These are phyloP conservation scores for Mimosa pudica DNA, from an alignment of 306 rosid species.

Conservation along the genomic window DNA sequence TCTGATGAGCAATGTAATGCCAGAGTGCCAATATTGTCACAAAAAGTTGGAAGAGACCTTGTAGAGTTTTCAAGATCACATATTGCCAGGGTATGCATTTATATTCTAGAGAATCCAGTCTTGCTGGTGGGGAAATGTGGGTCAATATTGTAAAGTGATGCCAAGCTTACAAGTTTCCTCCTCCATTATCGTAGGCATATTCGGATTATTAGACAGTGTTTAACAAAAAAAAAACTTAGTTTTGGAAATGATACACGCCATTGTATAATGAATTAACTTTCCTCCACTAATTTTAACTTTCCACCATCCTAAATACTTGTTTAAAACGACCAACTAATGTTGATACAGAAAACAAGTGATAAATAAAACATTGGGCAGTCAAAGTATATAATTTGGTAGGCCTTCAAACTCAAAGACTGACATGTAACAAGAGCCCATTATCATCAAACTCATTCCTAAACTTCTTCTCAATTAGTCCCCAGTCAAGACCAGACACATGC, in stretches of 20 bases:
- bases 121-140: slow-evolving; percentile 4
- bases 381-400: slow-evolving; percentile 46
- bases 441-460: slow-evolving; percentile 64
- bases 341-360: no score
- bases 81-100: background rate
- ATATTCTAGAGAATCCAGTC: slow-evolving; percentile 21
- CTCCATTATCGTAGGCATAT: background rate
- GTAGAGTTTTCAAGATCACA: background rate
- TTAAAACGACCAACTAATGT: no score
- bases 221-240: slow-evolving; percentile 9
- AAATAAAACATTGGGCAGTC: slow-evolving; percentile 46
- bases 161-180: slow-evolving; percentile 28
- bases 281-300: no score
- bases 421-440: slow-evolving; percentile 61
- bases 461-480: slow-evolving; percentile 62
- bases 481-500: slow-evolving; percentile 72
- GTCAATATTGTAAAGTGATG: background rate
- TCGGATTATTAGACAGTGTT: no score
- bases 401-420: slow-evolving; percentile 69
- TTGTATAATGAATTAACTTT: background rate
- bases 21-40: background rate
- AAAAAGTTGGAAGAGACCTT: slow-evolving; percentile 39
- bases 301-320: no score
- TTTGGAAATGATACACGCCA: slow-evolving; percentile 9
- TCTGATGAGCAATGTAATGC: background rate